Evolutionary conservation across 2,329 filamentous ascomycete species (phyloP).

Genomic region (Diaporthe sp.): DNA sequence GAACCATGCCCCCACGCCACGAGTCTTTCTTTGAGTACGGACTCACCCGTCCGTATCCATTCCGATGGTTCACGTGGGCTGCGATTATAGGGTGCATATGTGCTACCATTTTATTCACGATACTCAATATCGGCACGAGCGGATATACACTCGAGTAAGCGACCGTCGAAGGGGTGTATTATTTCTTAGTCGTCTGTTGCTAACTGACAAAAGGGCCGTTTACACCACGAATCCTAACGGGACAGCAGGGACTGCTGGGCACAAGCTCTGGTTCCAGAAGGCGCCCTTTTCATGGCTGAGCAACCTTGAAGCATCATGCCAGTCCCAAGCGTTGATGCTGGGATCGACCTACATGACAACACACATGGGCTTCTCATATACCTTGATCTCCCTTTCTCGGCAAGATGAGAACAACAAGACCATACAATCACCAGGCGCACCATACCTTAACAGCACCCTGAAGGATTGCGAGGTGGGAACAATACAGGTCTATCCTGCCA

Average conservation of each 20-base stretch:
- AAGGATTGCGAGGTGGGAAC: not conserved
- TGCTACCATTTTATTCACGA: not conserved
- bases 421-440: not conserved
- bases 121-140: not conserved
- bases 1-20: not conserved
- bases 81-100: not conserved
- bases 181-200: too few relatives aligned
- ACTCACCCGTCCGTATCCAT: not conserved
- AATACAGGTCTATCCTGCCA: not conserved
- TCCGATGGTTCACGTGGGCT: constrained; percentile 9
- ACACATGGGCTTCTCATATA: not conserved
- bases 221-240: constrained; percentile 8
- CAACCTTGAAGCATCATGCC: constrained; percentile 1
- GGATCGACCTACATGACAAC: constrained; percentile 8
- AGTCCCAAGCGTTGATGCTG: constrained; percentile 3
- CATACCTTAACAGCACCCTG: not conserved
- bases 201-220: not conserved
- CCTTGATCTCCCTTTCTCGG: not conserved
- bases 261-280: constrained; percentile 13
- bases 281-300: not conserved
- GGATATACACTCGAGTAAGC: not conserved
- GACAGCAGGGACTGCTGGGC: not conserved
- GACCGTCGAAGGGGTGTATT: accelerated
- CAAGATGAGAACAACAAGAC: not conserved
- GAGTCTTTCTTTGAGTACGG: constrained; percentile 8